Base-by-base conservation (phyloP, 2,329 filamentous ascomycete genomes). In the Dryadomyces sulphureus region DNA sequence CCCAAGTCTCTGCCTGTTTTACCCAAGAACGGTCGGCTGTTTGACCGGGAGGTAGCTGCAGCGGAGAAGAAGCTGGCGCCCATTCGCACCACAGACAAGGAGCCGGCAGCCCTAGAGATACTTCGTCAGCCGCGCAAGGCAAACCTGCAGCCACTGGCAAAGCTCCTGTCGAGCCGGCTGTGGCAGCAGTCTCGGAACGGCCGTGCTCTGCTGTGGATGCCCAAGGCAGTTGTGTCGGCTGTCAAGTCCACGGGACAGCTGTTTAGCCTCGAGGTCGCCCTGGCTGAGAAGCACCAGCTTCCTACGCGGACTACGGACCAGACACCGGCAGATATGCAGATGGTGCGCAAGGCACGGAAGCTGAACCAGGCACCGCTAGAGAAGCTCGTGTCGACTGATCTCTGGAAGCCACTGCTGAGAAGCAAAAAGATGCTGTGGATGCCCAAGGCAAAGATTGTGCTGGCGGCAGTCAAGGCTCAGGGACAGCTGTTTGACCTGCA, bases 71-170 rank as follows among this genome's bases (percentile, higher is more conserved):
- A 7, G 30, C 25, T 7, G 12, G 38, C 21, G 1, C 16, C 20
- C 21, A 38, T 30, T 7, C 45, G 45, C 5, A 43, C 39, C 12
- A 32, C 35, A 7, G 45, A 47, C 17, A 38, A 40, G 19, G 46
- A 48, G 19, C 49, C 51, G 11, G 52, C 59, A 34, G 62, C 59
- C 19, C 52, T 59, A 35, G 41, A 49, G 25, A 57, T 60, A 52
- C 45, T 45, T 11, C 58, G 56, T 42, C 58, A 54, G 45, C 21
- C 4, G 19, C 47, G 39, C 12, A 42, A 40, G 14, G 7, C 20
- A 16, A 24, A n/a, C 19, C 2, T n/a, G 5, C n/a, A 3, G 7
- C 45, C 35, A 1, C 19, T 41, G 30, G 16, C 20, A 20, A 9
- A 19, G 38, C 27, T 48, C 14, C 21, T 7, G 4, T 60, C 59